These are phyloP conservation scores for Irpex rosettiformis DNA, from an alignment of 1,284 basidiomycete genomes.

Conservation along the genomic window DNA sequence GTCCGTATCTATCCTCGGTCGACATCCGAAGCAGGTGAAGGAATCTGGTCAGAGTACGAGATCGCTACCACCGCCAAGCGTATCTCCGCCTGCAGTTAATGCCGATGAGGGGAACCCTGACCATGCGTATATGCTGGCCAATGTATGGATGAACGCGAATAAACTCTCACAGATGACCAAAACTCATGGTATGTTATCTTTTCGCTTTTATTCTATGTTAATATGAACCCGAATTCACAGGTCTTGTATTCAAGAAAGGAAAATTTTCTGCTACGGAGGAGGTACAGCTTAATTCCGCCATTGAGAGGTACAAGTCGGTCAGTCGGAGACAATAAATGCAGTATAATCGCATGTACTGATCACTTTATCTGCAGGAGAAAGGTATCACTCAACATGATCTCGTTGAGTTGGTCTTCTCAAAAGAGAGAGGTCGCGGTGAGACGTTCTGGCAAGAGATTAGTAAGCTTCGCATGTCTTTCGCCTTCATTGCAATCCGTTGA, in stretches of 20 bases:
- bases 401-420: conserved; percentile 60
- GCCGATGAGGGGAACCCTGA: conserved; percentile 35
- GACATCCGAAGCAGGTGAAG: conserved; percentile 34
- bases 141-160: conserved; percentile 68
- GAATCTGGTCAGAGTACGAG: conserved; percentile 24
- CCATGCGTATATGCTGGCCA: conserved; percentile 54
- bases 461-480: conserved; percentile 33
- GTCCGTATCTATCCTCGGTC: conserved; percentile 34
- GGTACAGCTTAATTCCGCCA: conserved; percentile 55
- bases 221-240: conserved; percentile 32
- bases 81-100: conserved; percentile 30
- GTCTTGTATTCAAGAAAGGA: conserved; percentile 79
- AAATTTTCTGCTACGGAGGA: conserved; percentile 79
- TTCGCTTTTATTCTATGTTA: not conserved
- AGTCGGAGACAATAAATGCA: conserved; percentile 22
- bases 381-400: conserved; percentile 51
- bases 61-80: conserved; percentile 17
- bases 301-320: conserved; percentile 62
- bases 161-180: conserved; percentile 66
- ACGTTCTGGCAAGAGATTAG: conserved; percentile 78
- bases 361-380: conserved; percentile 35
- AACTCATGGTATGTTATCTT: conserved; percentile 49
- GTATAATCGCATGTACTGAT: conserved; percentile 12
- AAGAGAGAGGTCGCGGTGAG: conserved; percentile 52
- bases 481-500: not conserved